phyloP scores from a whole-genome alignment of 2,329 filamentous ascomycete genomes.

The Fusarium anthophilum region DNA sequence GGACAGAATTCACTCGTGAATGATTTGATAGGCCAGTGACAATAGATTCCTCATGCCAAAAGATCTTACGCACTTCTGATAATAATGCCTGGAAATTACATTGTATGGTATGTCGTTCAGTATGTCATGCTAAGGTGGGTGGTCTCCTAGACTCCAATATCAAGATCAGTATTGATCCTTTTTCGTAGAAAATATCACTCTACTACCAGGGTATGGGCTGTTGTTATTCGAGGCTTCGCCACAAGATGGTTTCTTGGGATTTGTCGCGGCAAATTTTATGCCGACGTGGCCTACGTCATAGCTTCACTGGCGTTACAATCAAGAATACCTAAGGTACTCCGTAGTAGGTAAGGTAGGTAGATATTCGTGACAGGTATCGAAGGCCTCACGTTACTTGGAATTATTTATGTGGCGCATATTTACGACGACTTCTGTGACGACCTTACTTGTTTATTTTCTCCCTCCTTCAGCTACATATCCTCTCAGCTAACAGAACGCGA shows the following conservation, averaged over 20 bases:
- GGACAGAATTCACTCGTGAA: neutral
- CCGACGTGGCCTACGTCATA: slow-evolving; percentile 29
- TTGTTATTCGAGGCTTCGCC: neutral
- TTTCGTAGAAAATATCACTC: neutral
- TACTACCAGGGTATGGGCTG: neutral
- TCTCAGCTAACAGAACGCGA: neutral
- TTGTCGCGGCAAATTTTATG: slow-evolving; percentile 17
- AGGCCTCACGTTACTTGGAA: slow-evolving; percentile 19
- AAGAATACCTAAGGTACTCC: neutral
- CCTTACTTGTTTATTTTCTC: neutral
- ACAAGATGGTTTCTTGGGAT: neutral
- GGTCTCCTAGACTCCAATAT: neutral
- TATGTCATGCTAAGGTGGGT: neutral
- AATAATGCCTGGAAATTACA: neutral
- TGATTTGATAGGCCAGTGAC: slow-evolving; percentile 11
- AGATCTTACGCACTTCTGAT: slow-evolving; percentile 2
- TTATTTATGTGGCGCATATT: slow-evolving; percentile 8
- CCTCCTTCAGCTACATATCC: neutral
- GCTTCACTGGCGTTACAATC: neutral
- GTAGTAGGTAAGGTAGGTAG: neutral
- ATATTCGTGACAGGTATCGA: neutral
- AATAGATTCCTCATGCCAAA: neutral
- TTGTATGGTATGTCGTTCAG: neutral
- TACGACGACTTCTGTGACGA: neutral
- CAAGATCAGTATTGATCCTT: neutral